phyloP scores from a whole-genome alignment of 805 yeast species.

The Saccharomycopsis babjevae region DNA sequence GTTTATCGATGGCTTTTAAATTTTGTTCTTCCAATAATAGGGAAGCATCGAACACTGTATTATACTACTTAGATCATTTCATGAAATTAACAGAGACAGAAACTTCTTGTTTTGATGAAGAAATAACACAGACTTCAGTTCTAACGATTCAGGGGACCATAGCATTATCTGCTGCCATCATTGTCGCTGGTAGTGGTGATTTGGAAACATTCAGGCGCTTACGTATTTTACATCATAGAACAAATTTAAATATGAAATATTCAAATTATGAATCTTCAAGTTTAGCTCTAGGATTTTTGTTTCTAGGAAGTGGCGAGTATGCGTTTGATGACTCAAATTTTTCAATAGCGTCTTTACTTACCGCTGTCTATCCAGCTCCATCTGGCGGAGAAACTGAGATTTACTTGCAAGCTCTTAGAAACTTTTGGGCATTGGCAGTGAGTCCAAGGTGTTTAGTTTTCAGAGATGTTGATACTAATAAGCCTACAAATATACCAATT shows the following conservation, averaged over 20 bases:
- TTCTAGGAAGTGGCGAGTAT: constrained; percentile 88
- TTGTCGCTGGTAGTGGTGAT: constrained; percentile 92
- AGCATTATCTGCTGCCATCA: constrained; percentile 53
- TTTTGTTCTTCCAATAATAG: constrained; percentile 60
- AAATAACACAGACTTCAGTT: constrained; percentile 44
- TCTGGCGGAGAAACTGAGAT: constrained; percentile 32
- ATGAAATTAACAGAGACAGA: constrained; percentile 34
- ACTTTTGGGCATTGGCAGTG: constrained; percentile 82
- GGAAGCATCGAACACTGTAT: constrained; percentile 43
- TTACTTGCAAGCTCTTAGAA: constrained; percentile 76
- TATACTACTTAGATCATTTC: constrained; percentile 44
- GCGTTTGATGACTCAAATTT: constrained; percentile 55
- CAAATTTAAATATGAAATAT: constrained; percentile 35
- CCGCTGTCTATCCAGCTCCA: constrained; percentile 61
- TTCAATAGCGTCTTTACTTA: constrained; percentile 58
- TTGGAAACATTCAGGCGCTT: constrained; percentile 64
- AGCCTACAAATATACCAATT: constrained; percentile 38
- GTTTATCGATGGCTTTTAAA: constrained; percentile 64
- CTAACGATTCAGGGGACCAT: constrained; percentile 47
- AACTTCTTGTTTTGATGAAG: constrained; percentile 45
- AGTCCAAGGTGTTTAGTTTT: constrained; percentile 74
- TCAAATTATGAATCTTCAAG: constrained; percentile 73
- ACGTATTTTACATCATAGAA: constrained; percentile 54
- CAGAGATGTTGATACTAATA: constrained; percentile 54
- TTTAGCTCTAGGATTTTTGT: constrained; percentile 77